Evolutionary conservation across 495 filamentous ascomycete genomes (phyloP).

Genomic region (Hypoxylon subgilvum): DNA sequence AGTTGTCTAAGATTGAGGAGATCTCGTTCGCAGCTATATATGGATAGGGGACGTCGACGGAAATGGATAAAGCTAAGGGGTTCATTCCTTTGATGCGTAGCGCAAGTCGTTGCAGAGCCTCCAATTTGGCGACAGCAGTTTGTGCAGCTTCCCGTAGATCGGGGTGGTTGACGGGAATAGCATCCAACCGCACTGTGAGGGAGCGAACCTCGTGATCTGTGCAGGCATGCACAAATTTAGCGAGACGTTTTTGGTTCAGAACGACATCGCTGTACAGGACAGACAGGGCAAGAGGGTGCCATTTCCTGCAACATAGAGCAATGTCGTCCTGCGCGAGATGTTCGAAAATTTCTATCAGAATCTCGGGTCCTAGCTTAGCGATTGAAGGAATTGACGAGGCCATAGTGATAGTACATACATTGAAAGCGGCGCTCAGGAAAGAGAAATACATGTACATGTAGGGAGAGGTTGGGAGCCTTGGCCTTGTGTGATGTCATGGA

Average conservation of each 20-base stretch:
- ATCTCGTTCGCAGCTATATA: constrained; percentile 5
- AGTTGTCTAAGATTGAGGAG: constrained; percentile 7
- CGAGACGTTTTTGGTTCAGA: constrained; percentile 1
- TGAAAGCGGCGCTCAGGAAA: too few species aligned
- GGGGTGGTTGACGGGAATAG: constrained; percentile 2
- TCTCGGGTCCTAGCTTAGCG: constrained; percentile 9
- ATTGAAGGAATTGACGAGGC: constrained; percentile 12
- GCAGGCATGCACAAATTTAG: background rate
- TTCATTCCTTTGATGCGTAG: background rate
- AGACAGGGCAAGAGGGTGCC: constrained; percentile 8
- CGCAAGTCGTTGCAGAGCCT: background rate
- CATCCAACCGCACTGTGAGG: constrained; percentile 1
- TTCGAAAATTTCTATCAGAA: constrained; percentile 22
- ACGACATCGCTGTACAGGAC: constrained; percentile 20
- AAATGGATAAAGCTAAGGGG: constrained; percentile 9
- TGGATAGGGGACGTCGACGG: constrained; percentile 10
- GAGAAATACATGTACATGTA: too few species aligned
- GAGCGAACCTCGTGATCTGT: constrained; percentile 6
- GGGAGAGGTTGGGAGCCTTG: too few species aligned
- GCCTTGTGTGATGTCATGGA: too few species aligned
- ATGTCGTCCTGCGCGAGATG: background rate
- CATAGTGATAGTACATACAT: background rate
- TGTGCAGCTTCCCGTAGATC: background rate
- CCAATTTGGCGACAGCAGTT: background rate
- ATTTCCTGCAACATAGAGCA: constrained; percentile 15